These are phyloP conservation scores for Citrus medica DNA, from an alignment of 345 rosid genomes.

Conservation along the genomic window DNA sequence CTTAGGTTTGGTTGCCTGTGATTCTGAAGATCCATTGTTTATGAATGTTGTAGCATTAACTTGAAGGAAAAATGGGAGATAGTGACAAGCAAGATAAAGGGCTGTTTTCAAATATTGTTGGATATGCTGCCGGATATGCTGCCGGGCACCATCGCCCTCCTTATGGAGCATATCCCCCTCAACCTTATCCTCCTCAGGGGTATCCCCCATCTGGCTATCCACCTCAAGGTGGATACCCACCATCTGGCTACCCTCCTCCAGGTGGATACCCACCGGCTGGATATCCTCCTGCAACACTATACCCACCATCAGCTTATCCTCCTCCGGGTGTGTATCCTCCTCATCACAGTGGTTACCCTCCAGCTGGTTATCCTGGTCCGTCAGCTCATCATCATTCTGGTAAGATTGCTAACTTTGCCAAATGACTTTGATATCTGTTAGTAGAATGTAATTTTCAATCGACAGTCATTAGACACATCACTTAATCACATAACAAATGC, in stretches of 20 bases:
- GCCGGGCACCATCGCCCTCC: slow-evolving; percentile 33
- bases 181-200: slow-evolving; percentile 35
- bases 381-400: slow-evolving; percentile 69
- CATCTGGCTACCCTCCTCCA: slow-evolving; percentile 52
- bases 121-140: slow-evolving; percentile 65
- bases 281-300: slow-evolving; percentile 33
- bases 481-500: neutral
- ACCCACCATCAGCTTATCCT: slow-evolving; percentile 48
- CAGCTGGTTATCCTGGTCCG: slow-evolving; percentile 55
- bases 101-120: slow-evolving; percentile 59
- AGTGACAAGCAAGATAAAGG: slow-evolving; percentile 58
- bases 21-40: neutral
- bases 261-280: slow-evolving; percentile 59
- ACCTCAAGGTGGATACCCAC: slow-evolving; percentile 56
- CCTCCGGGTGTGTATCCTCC: slow-evolving; percentile 49
- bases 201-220: slow-evolving; percentile 43
- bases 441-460: neutral
- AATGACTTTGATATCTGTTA: neutral
- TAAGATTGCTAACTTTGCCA: slow-evolving; percentile 9
- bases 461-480: too few relatives aligned
- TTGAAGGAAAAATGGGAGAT: slow-evolving; percentile 31
- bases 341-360: slow-evolving; percentile 47
- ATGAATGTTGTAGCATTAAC: slow-evolving; percentile 12
- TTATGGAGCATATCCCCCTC: slow-evolving; percentile 28
- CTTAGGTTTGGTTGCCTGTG: neutral